Conservation (phyloP, 2,329 filamentous ascomycete genomes). For the Rhynchosporium agropyri region DNA sequence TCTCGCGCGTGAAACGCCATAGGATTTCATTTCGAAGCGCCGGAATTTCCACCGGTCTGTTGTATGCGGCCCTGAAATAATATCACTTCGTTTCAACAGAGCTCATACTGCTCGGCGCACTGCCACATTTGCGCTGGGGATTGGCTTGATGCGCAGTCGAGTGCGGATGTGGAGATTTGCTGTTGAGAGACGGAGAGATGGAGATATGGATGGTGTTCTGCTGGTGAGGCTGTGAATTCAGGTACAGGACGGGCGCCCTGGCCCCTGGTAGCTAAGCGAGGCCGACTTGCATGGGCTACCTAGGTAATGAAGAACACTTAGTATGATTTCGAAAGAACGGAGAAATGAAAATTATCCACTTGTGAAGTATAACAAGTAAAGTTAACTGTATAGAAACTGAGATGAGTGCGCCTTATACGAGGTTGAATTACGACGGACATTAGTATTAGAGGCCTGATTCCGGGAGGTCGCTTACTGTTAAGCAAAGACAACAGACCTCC, state of each 20-base stretch:
- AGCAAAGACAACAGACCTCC: neutral
- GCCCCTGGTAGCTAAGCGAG: neutral
- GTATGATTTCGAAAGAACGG: neutral
- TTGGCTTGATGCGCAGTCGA: slow-evolving; percentile 5
- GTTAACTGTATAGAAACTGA: too few relatives aligned
- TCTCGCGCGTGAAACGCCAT: slow-evolving; percentile 16
- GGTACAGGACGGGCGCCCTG: neutral
- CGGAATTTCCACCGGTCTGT: slow-evolving; percentile 1
- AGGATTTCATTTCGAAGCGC: slow-evolving; percentile 14
- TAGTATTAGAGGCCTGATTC: neutral
- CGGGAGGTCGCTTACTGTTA: neutral
- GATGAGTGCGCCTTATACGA: slow-evolving; percentile 4
- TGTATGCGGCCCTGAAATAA: slow-evolving; percentile 10
- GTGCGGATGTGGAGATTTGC: slow-evolving; percentile 9
- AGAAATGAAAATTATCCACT: too few relatives aligned
- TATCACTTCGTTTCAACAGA: slow-evolving; percentile 7
- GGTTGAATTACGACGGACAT: neutral
- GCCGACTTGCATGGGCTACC: neutral
- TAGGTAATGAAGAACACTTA: neutral
- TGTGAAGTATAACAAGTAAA: too few relatives aligned
- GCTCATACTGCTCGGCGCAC: neutral
- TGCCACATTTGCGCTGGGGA: slow-evolving; percentile 2
- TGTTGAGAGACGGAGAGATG: neutral
- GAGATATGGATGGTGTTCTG: neutral
- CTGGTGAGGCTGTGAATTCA: slow-evolving; percentile 1